A percentile compares a stretch with the other conserved stretches of the same genome.
Evolutionary conservation across 2,329 filamentous ascomycete species (phyloP).

Genomic region (Ophiostoma sp.): DNA sequence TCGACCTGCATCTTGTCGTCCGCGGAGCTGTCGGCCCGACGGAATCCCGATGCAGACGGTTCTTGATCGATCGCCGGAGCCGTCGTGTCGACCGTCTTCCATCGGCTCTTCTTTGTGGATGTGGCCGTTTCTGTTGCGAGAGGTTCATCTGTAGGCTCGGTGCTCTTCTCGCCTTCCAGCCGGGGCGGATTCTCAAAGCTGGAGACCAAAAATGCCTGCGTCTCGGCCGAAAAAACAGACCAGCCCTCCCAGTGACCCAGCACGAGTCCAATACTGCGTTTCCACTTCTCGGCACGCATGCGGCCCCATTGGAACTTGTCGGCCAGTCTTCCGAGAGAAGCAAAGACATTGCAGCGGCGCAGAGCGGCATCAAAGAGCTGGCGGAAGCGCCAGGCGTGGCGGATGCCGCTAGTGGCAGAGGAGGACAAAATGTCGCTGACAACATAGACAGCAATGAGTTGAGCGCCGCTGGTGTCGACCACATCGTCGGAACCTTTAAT

Average conservation of each 20-base stretch:
- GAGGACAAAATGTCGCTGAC: slow-evolving; percentile 76
- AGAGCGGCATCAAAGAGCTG: slow-evolving; percentile 76
- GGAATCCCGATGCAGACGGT: slow-evolving; percentile 32
- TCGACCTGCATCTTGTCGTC: background rate
- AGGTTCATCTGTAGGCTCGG: background rate
- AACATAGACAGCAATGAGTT: slow-evolving; percentile 78
- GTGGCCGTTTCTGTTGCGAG: slow-evolving; percentile 31
- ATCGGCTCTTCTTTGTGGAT: slow-evolving; percentile 45
- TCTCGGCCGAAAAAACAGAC: slow-evolving; percentile 72
- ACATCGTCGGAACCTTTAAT: slow-evolving; percentile 53
- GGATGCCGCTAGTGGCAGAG: slow-evolving; percentile 71
- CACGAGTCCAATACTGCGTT: slow-evolving; percentile 69
- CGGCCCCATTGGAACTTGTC: slow-evolving; percentile 76
- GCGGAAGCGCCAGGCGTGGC: slow-evolving; percentile 84
- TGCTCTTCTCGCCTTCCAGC: slow-evolving; percentile 37
- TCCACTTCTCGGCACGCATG: slow-evolving; percentile 81
- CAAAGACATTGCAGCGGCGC: slow-evolving; percentile 68
- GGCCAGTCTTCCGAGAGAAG: slow-evolving; percentile 71
- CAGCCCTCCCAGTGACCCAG: slow-evolving; percentile 70
- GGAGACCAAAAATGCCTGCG: slow-evolving; percentile 68
- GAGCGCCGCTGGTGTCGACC: slow-evolving; percentile 68
- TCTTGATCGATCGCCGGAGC: slow-evolving; percentile 33
- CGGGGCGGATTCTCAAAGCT: slow-evolving; percentile 70
- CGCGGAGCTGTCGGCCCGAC: background rate
- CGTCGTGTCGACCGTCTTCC: slow-evolving; percentile 52